Evolutionary conservation across 1,284 basidiomycete genomes (phyloP).

Genomic region (Fomitopsis schrenkii): DNA sequence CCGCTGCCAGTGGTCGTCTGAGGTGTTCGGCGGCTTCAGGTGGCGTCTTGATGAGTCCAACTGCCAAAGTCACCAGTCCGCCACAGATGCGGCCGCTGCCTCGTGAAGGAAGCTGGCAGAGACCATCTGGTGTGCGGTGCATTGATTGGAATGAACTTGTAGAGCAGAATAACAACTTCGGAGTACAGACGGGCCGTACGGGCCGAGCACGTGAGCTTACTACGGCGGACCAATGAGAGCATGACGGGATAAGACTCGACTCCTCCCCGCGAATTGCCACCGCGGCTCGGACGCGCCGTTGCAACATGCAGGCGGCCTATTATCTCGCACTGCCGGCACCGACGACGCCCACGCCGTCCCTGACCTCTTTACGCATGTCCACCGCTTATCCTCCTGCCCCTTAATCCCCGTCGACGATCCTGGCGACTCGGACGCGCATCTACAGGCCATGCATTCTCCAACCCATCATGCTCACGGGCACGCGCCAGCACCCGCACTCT

Average conservation of each 20-base stretch:
- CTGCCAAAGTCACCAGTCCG: no score
- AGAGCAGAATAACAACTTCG: no score
- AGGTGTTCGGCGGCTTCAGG: no score
- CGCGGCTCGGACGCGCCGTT: neutral
- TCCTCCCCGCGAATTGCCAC: neutral
- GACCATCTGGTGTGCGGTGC: no score
- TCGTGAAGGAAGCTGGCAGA: no score
- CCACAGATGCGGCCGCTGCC: no score
- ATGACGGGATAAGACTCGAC: neutral
- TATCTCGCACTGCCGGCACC: neutral
- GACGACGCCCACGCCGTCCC: neutral
- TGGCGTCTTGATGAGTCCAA: no score
- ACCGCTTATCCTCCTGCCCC: neutral
- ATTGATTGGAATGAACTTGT: no score
- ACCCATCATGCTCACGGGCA: neutral
- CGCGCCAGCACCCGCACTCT: slow-evolving; percentile 27
- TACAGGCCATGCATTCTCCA: neutral
- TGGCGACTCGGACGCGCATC: neutral
- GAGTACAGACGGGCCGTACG: no score
- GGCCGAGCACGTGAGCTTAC: no score
- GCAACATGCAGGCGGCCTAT: neutral
- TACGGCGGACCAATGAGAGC: neutral
- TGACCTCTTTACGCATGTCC: neutral
- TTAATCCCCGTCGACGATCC: neutral
- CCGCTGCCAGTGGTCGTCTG: no score